A percentile compares a stretch with the other conserved stretches of the same genome.
Evolutionary conservation across 1,284 basidiomycete genomes (phyloP).

Genomic region (Trichosporon ovoides): DNA sequence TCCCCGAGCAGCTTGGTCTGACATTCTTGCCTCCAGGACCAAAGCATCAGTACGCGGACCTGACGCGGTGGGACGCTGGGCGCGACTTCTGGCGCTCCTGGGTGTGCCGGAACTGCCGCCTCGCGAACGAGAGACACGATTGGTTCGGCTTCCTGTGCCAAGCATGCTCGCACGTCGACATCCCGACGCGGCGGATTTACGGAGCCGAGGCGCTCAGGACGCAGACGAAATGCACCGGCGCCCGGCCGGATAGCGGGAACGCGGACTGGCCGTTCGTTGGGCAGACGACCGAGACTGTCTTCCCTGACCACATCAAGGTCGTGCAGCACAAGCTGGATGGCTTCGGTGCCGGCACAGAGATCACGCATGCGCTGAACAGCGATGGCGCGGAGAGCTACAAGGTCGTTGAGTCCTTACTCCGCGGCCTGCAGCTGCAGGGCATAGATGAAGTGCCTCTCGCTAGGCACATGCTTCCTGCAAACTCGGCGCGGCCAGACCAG

Average conservation of each 20-base stretch:
- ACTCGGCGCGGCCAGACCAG: constrained; percentile 16
- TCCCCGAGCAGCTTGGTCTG: constrained; percentile 26
- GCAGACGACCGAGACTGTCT: constrained; percentile 23
- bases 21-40: constrained; percentile 23
- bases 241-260: constrained; percentile 32
- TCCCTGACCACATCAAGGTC: constrained; percentile 37
- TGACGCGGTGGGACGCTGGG: constrained; percentile 21
- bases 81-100: constrained; percentile 38
- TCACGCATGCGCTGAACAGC: constrained; percentile 29
- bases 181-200: constrained; percentile 23
- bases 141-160: constrained; percentile 42
- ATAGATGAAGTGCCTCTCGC: constrained; percentile 21
- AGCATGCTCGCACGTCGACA: constrained; percentile 22
- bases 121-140: constrained; percentile 34
- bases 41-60: constrained; percentile 3
- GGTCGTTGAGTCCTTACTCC: constrained; percentile 9
- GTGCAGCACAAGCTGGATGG: constrained; percentile 26
- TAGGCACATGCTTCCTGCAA: constrained; percentile 17
- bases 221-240: constrained; percentile 27
- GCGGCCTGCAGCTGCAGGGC: constrained; percentile 20
- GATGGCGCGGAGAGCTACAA: constrained; percentile 14
- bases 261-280: constrained; percentile 20
- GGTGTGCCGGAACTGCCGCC: constrained; percentile 36
- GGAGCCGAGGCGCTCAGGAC: constrained; percentile 23
- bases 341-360: constrained; percentile 21